Conservation (phyloP, 108 stramenopile species). For the Aurantiochytrium sp. region DNA sequence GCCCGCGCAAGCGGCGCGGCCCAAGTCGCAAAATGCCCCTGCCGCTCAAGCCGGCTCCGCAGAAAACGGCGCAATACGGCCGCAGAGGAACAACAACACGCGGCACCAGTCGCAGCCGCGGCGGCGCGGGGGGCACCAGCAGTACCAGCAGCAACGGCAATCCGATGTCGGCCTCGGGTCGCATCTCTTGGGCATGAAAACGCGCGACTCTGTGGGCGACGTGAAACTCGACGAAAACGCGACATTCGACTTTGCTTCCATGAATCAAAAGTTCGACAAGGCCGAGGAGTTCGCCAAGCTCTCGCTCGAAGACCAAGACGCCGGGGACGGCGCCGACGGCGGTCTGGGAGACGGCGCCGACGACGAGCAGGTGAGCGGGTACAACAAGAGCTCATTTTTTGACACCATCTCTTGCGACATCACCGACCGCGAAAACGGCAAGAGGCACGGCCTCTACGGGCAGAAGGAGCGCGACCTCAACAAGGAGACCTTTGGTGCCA, state of each 20-base stretch:
- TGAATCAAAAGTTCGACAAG: constrained; percentile 43
- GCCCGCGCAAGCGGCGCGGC: too few species aligned
- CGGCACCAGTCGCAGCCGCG: too few species aligned
- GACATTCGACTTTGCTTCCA: constrained; percentile 43
- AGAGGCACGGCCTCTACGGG: constrained; percentile 31
- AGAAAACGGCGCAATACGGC: background rate
- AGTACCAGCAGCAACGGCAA: background rate
- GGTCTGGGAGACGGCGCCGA: background rate
- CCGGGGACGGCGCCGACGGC: background rate
- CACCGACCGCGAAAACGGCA: constrained; percentile 41
- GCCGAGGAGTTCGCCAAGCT: constrained; percentile 32
- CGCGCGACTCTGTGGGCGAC: constrained; percentile 23
- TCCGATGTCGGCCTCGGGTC: constrained; percentile 35
- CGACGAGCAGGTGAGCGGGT: constrained; percentile 30
- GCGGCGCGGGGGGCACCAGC: too few species aligned
- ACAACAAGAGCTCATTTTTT: constrained; percentile 49
- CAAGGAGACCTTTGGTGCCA: constrained; percentile 52
- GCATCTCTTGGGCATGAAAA: constrained; percentile 34
- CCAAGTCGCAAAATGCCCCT: too few species aligned
- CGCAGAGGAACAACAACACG: background rate
- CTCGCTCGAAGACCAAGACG: background rate
- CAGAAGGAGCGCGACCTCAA: constrained; percentile 47
- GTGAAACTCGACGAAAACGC: constrained; percentile 19
- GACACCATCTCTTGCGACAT: constrained; percentile 37
- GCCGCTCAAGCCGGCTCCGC: too few species aligned